These are phyloP conservation scores for Rhizopogon vesiculosus DNA, from an alignment of 768 basidiomycete genomes.

Conservation along the genomic window DNA sequence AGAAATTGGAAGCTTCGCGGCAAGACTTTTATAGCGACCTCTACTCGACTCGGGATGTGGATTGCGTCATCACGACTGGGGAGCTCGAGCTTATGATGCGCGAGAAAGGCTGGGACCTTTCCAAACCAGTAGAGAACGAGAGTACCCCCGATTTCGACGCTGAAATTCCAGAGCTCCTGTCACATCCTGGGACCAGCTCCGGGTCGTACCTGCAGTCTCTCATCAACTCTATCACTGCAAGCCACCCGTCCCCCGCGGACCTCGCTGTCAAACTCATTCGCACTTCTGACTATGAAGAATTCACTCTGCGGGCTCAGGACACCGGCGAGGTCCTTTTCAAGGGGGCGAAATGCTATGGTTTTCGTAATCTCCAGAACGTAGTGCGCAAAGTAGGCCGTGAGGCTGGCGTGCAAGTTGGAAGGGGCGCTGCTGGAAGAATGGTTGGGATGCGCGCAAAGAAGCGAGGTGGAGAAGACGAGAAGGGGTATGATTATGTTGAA, in stretches of 20 bases:
- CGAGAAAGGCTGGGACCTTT: conserved; percentile 79
- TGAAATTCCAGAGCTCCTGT: conserved; percentile 65
- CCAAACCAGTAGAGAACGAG: conserved; percentile 50
- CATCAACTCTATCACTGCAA: conserved; percentile 46
- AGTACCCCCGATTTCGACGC: conserved; percentile 18
- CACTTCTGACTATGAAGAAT: conserved; percentile 76
- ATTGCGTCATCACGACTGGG: conserved; percentile 96
- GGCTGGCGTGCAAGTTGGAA: conserved; percentile 65
- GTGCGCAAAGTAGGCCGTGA: conserved; percentile 91
- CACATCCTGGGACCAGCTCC: conserved; percentile 82
- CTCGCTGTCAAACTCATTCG: conserved; percentile 58
- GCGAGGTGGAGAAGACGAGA: conserved; percentile 32
- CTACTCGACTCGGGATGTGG: conserved; percentile 87
- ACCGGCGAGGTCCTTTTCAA: conserved; percentile 72
- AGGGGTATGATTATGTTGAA: conserved; percentile 84
- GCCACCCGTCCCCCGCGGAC: conserved; percentile 40
- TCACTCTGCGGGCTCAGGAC: conserved; percentile 41
- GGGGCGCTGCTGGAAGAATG: conserved; percentile 57
- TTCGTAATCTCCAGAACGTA: conserved; percentile 94
- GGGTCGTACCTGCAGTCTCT: conserved; percentile 89
- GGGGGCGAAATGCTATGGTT: conserved; percentile 95
- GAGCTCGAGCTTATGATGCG: conserved; percentile 84
- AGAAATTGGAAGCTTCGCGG: conserved; percentile 96
- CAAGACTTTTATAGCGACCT: conserved; percentile 85
- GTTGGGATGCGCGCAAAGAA: conserved; percentile 28